Conservation (phyloP, 192 early-diverging fungal genomes). For the Mortierella alpina region DNA sequence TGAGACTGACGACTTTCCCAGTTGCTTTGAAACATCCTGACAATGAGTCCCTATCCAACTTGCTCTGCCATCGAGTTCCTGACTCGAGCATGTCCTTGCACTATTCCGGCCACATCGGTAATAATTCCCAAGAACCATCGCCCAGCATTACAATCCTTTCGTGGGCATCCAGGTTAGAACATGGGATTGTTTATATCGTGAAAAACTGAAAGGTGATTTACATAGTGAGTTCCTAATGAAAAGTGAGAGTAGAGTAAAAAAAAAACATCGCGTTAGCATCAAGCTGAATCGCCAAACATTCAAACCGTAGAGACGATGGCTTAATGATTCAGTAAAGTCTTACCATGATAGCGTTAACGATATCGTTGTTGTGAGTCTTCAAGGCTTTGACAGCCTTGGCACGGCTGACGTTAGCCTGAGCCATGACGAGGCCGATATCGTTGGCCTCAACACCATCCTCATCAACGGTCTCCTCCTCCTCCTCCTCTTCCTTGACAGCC, state of each 20-base stretch:
- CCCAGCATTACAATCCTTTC: no score
- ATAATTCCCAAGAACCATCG: no score
- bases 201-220: constrained; percentile 10
- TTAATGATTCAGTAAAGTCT: constrained; percentile 5
- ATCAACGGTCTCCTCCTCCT: constrained; percentile 64
- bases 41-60: no score
- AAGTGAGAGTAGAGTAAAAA: not conserved
- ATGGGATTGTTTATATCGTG: not conserved
- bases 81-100: no score
- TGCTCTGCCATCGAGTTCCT: no score
- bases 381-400: constrained; percentile 91
- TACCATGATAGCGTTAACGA: constrained; percentile 97
- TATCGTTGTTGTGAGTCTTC: constrained; percentile 85
- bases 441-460: constrained; percentile 70
- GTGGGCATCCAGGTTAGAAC: no score
- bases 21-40: no score
- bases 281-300: no score
- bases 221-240: constrained; percentile 27
- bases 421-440: constrained; percentile 93
- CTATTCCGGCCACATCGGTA: no score
- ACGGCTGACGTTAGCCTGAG: constrained; percentile 87
- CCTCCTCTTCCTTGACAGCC: constrained; percentile 53
- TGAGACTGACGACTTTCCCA: no score
- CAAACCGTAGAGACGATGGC: not conserved
- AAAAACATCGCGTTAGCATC: not conserved